A percentile compares a stretch with the other conserved stretches of the same genome.
Conservation (phyloP, 1,284 basidiomycete species). For the Fomitopsis pinicola region DNA sequence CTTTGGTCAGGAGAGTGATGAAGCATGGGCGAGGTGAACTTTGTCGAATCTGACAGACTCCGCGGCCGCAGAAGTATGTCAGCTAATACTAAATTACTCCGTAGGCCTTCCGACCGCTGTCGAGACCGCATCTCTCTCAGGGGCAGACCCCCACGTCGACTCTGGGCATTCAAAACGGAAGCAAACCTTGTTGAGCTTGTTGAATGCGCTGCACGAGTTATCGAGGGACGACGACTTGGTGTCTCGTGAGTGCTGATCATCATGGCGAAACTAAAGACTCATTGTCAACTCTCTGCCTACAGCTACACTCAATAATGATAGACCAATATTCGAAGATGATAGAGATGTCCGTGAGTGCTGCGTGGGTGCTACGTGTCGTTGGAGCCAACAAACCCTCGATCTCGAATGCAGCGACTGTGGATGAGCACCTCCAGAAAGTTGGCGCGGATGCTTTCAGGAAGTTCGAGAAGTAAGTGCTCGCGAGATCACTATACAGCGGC, state of each 20-base stretch:
- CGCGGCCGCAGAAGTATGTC: background rate
- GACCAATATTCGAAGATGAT: slow-evolving; percentile 55
- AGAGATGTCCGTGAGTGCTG: slow-evolving; percentile 55
- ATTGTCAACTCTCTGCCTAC: background rate
- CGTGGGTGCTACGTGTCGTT: background rate
- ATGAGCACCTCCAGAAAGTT: slow-evolving; percentile 60
- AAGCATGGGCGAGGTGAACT: background rate
- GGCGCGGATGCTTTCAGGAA: slow-evolving; percentile 59
- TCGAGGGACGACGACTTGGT: slow-evolving; percentile 46
- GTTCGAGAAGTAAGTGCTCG: slow-evolving; percentile 47
- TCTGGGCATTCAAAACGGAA: slow-evolving; percentile 36
- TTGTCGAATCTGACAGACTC: background rate
- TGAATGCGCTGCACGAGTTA: slow-evolving; percentile 60
- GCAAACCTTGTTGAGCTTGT: slow-evolving; percentile 59
- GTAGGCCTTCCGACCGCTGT: background rate
- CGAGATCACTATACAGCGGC: background rate
- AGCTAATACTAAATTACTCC: background rate
- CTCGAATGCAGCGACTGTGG: slow-evolving; percentile 45
- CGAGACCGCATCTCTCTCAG: background rate
- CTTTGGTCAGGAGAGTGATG: background rate
- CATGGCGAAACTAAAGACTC: background rate
- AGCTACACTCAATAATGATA: slow-evolving; percentile 26
- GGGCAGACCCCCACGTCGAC: slow-evolving; percentile 4
- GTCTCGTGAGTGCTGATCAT: slow-evolving; percentile 32
- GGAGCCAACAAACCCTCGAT: background rate